These are phyloP conservation scores for Lentithecium fluviatile DNA, from an alignment of 495 filamentous ascomycete genomes.

Conservation along the genomic window DNA sequence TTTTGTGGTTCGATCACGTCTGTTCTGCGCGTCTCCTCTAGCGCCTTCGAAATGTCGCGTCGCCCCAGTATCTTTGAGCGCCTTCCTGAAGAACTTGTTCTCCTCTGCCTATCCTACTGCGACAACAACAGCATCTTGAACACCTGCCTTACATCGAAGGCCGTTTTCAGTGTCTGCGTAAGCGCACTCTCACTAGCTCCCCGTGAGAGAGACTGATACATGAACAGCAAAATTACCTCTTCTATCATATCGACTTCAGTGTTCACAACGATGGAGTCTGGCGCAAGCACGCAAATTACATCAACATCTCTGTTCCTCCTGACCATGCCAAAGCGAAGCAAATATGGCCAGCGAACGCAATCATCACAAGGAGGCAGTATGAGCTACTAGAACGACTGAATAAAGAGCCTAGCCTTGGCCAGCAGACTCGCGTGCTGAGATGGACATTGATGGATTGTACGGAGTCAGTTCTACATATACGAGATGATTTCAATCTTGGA, in stretches of 20 bases:
- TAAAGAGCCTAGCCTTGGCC: background rate
- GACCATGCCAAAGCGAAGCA: constrained; percentile 1
- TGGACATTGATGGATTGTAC: constrained; percentile 15
- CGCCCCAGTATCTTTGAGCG: background rate
- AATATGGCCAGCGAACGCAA: background rate
- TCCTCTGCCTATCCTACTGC: constrained; percentile 1
- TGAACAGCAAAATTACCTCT: constrained; percentile 5
- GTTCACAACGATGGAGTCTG: constrained; percentile 3
- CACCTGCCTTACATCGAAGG: too few relatives aligned
- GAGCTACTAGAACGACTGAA: background rate
- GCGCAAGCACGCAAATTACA: constrained; percentile 1
- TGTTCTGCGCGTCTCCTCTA: too few relatives aligned
- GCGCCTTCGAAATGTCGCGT: background rate
- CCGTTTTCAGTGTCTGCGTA: too few relatives aligned
- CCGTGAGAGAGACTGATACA: too few relatives aligned
- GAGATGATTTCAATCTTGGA: background rate
- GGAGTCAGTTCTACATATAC: background rate
- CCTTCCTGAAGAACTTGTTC: constrained; percentile 18
- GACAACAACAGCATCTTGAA: background rate
- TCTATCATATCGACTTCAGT: constrained; percentile 15
- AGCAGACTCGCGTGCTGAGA: constrained; percentile 4
- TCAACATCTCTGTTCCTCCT: constrained; percentile 6
- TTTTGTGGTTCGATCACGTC: too few relatives aligned
- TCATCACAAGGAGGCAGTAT: background rate
- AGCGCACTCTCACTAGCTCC: too few relatives aligned